Percentiles rank a stretch among this genome's conserved stretches.
phyloP scores from a whole-genome alignment of 164 flowering plant genomes.

The grape (Vitis vinifera) region DNA sequence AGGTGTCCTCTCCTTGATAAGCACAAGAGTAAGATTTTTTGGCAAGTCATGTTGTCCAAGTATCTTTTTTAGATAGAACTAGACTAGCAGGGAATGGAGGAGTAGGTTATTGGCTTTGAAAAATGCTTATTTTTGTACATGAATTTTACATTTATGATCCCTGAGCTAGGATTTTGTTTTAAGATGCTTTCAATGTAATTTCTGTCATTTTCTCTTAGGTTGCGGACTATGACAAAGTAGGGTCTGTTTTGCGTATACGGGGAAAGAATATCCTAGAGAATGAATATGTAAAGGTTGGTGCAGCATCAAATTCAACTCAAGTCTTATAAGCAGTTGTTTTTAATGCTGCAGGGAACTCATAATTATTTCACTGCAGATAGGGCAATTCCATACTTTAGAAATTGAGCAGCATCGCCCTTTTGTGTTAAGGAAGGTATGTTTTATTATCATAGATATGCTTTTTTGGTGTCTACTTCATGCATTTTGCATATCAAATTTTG shows the following conservation, averaged over 20 bases:
- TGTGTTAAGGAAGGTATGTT: constrained; percentile 74
- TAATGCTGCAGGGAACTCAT: background rate
- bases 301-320: background rate
- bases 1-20: too few species aligned
- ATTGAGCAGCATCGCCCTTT: constrained; percentile 81
- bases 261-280: constrained; percentile 78
- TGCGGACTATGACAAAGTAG: constrained; percentile 79
- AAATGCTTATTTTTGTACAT: too few species aligned
- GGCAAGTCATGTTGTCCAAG: too few species aligned
- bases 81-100: too few species aligned
- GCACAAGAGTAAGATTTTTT: too few species aligned
- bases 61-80: too few species aligned
- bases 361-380: constrained; percentile 57
- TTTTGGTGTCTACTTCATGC: background rate
- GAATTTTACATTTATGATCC: too few species aligned
- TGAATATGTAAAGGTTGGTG: constrained; percentile 70
- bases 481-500: background rate
- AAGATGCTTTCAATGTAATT: too few species aligned
- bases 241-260: constrained; percentile 70
- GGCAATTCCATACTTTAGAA: constrained; percentile 87
- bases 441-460: background rate
- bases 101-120: too few species aligned
- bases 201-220: constrained; percentile 25
- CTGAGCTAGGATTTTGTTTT: too few species aligned
- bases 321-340: background rate